phyloP scores from a whole-genome alignment of 2,329 filamentous ascomycete species.

The Aspergillus phoenicis region DNA sequence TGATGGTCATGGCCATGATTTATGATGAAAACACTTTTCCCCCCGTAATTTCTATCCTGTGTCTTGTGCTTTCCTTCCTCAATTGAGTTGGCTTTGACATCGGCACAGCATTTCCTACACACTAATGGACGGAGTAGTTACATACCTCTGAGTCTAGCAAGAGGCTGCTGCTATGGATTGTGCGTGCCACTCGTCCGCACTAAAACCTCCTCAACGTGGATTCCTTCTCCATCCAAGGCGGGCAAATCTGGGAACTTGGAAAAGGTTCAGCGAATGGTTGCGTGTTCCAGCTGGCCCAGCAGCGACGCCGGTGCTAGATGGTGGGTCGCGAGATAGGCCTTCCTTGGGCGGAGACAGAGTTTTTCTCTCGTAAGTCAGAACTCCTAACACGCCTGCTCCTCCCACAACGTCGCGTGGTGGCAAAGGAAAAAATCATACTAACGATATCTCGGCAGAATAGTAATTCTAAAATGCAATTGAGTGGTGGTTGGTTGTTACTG shows the following conservation, averaged over 20 bases:
- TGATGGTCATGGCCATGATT: not conserved
- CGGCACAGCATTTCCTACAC: not conserved
- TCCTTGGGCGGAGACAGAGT: slow-evolving; percentile 8
- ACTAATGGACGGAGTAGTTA: not conserved
- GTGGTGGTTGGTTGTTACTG: not conserved
- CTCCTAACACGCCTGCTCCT: not conserved
- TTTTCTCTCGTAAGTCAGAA: slow-evolving; percentile 17
- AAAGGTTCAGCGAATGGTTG: slow-evolving; percentile 5
- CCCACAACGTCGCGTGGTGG: not conserved
- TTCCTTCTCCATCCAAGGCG: not conserved
- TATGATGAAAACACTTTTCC: no score
- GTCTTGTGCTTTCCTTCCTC: slow-evolving; percentile 1
- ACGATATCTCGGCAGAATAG: not conserved
- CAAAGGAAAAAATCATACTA: not conserved
- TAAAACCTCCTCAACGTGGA: not conserved
- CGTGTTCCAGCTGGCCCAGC: not conserved
- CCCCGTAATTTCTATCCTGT: not conserved
- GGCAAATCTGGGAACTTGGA: not conserved
- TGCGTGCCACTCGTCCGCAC: slow-evolving; percentile 4
- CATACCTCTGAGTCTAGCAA: not conserved
- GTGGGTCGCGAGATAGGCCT: slow-evolving; percentile 14
- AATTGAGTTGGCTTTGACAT: not conserved
- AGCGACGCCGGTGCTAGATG: slow-evolving; percentile 7
- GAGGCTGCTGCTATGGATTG: not conserved
- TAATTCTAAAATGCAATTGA: not conserved